Evolutionary conservation across 2,329 filamentous ascomycete species (phyloP).

Genomic region (Pseudocercospora vitis): DNA sequence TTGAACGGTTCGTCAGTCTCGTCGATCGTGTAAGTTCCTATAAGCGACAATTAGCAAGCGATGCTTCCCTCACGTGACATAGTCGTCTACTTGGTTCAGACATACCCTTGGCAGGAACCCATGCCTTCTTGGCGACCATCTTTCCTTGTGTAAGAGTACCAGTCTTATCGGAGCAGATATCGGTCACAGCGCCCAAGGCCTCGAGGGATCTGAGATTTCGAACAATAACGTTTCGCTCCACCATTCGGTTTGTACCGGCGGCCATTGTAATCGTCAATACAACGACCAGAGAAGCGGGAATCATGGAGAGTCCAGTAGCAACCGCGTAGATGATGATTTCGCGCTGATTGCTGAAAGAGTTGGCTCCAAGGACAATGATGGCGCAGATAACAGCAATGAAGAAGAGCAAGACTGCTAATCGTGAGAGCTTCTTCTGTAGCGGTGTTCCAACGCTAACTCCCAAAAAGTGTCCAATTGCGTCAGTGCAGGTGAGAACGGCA

Average conservation of each 20-base stretch:
- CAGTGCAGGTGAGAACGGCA: conserved; percentile 53
- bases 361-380: conserved; percentile 67
- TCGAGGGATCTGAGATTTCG: conserved; percentile 65
- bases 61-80: no score
- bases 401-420: conserved; percentile 80
- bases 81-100: no score
- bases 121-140: conserved; percentile 64
- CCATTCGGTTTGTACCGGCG: conserved; percentile 64
- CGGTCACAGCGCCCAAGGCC: conserved; percentile 63
- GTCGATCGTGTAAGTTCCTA: conserved; percentile 61
- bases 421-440: conserved; percentile 79
- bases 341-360: conserved; percentile 54
- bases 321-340: conserved; percentile 68
- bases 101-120: conserved; percentile 62
- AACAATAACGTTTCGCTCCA: conserved; percentile 64
- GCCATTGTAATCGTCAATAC: conserved; percentile 47
- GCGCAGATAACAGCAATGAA: conserved; percentile 69
- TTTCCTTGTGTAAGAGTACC: conserved; percentile 59
- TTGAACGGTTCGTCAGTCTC: conserved; percentile 59
- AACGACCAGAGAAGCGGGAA: conserved; percentile 54
- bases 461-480: conserved; percentile 63
- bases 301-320: conserved; percentile 61
- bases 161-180: conserved; percentile 71
- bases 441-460: conserved; percentile 76
- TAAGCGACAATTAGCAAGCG: no score